phyloP scores from a whole-genome alignment of 768 basidiomycete species.

The Dictyophora rubrovolvata region DNA sequence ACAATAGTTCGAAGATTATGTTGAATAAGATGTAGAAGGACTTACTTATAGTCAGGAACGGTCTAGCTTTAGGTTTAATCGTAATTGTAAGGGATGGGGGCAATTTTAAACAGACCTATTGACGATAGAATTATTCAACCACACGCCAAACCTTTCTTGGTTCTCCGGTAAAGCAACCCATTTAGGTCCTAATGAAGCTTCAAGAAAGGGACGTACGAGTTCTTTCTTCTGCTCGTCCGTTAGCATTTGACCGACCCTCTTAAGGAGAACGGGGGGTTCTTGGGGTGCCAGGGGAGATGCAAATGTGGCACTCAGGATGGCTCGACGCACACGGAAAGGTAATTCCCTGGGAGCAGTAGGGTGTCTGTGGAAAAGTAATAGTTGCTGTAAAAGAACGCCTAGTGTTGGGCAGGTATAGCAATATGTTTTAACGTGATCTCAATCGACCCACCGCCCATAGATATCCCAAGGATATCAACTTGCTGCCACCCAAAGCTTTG shows the following conservation, averaged over 20 bases:
- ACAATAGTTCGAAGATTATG: background rate
- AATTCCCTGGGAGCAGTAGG: constrained; percentile 24
- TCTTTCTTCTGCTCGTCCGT: constrained; percentile 24
- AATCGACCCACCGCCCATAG: constrained; percentile 35
- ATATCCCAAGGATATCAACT: constrained; percentile 36
- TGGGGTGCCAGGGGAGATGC: constrained; percentile 8
- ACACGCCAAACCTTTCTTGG: constrained; percentile 17
- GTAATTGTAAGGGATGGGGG: background rate
- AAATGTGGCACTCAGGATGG: constrained; percentile 29
- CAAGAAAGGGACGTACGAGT: constrained; percentile 22
- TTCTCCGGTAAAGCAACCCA: constrained; percentile 26
- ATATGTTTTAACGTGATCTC: too few relatives aligned
- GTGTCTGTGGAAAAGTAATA: constrained; percentile 35
- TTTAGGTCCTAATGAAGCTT: constrained; percentile 24
- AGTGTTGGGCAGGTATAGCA: background rate
- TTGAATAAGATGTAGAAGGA: background rate
- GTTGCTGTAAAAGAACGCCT: constrained; percentile 36
- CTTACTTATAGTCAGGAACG: background rate
- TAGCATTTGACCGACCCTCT: constrained; percentile 9
- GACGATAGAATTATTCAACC: constrained; percentile 18
- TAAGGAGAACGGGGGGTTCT: too few relatives aligned
- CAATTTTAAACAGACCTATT: constrained; percentile 13
- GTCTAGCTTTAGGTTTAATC: background rate
- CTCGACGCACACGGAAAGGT: constrained; percentile 31
- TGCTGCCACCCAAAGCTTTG: constrained; percentile 29